Evolutionary conservation across 2,329 filamentous ascomycete species (phyloP).

Genomic region (Fusarium albidum): DNA sequence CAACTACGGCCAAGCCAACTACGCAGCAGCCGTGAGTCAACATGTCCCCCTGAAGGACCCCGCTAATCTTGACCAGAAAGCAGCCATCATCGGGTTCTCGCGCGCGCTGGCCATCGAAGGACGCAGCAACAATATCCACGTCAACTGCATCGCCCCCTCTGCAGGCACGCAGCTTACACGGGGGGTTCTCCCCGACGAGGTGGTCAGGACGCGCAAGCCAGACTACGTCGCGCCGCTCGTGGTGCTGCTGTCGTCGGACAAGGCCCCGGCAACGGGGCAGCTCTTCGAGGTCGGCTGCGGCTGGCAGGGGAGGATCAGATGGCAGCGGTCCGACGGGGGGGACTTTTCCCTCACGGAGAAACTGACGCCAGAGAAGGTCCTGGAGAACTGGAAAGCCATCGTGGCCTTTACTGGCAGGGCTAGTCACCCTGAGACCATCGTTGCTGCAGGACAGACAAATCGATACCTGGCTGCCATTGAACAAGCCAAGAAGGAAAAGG

Average conservation of each 20-base stretch:
- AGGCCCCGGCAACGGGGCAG: slow-evolving; percentile 81
- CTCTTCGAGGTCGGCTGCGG: slow-evolving; percentile 96
- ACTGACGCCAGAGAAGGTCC: slow-evolving; percentile 85
- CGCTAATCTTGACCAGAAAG: slow-evolving; percentile 64
- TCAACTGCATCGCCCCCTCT: slow-evolving; percentile 98
- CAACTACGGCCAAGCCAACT: slow-evolving; percentile 99
- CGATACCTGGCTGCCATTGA: background rate
- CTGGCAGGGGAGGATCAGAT: slow-evolving; percentile 91
- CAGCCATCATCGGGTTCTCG: slow-evolving; percentile 94
- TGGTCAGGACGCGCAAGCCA: slow-evolving; percentile 99
- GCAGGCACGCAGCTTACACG: slow-evolving; percentile 95
- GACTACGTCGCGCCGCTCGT: slow-evolving; percentile 97
- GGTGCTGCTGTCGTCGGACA: slow-evolving; percentile 83
- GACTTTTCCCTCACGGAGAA: slow-evolving; percentile 89
- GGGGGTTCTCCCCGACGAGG: slow-evolving; percentile 93
- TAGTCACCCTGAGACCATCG: slow-evolving; percentile 82
- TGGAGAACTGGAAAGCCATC: slow-evolving; percentile 79
- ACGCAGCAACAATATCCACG: slow-evolving; percentile 95
- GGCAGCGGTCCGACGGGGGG: slow-evolving; percentile 90
- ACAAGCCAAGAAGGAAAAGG: background rate
- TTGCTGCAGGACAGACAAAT: too few species aligned
- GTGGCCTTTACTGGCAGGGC: slow-evolving; percentile 86
- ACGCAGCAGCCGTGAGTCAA: slow-evolving; percentile 78
- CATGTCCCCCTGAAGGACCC: too few species aligned
- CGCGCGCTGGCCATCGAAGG: slow-evolving; percentile 93